phyloP scores from a whole-genome alignment of 169 alveolate genomes.

The Plasmodium adleri region DNA sequence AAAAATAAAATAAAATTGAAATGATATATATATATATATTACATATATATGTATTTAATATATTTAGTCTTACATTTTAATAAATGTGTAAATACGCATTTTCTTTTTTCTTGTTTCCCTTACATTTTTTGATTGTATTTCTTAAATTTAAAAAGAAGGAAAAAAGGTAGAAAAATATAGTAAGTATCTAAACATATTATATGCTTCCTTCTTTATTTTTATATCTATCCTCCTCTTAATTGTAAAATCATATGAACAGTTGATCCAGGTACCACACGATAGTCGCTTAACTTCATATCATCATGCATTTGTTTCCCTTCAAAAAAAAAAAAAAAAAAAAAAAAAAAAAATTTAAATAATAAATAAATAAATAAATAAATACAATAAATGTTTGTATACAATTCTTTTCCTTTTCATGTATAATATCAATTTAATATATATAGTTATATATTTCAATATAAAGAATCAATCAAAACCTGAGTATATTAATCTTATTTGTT shows the following conservation, averaged over 20 bases:
- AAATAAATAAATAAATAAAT: not conserved
- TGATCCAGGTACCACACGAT: constrained; percentile 95
- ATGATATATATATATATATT: no score
- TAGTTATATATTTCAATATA: constrained; percentile 1
- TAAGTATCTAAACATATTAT: not conserved
- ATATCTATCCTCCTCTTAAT: constrained; percentile 90
- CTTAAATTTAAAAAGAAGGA: no score
- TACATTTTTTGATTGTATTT: not conserved
- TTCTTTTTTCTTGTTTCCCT: constrained; percentile 2
- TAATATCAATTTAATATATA: not conserved
- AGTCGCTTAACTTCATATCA: constrained; percentile 91
- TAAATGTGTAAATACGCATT: not conserved
- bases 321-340: constrained; percentile 9
- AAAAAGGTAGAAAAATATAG: not conserved
- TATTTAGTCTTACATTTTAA: no score
- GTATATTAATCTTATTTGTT: constrained; percentile 92
- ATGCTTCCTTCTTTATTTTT: constrained; percentile 7
- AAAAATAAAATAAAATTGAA: no score
- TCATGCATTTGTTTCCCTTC: constrained; percentile 93
- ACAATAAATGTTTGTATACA: not conserved
- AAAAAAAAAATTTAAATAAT: not conserved
- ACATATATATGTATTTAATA: no score
- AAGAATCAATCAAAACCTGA: constrained; percentile 79
- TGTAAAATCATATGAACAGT: constrained; percentile 97
- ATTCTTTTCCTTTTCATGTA: no score